Conservation (phyloP, 78 protist genomes). For the Diacronema lutheri region DNA sequence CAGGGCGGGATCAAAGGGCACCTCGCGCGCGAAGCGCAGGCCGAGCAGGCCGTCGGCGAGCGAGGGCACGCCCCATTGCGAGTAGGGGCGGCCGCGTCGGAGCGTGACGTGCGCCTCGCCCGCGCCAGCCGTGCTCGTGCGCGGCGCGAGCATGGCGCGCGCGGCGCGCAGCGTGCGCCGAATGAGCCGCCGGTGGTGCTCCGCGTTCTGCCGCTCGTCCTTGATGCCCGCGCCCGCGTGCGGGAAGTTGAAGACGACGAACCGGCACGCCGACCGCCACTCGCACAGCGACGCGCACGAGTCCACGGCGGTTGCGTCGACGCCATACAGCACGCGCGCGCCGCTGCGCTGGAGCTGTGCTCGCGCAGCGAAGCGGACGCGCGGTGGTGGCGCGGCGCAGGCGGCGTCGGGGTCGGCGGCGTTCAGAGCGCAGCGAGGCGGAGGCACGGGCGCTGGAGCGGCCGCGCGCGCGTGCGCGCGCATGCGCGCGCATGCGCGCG, state of each 20-base stretch:
- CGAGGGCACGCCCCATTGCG: not conserved
- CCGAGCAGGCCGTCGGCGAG: not conserved
- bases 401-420: no score
- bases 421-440: no score
- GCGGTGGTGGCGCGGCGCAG: no score
- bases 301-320: no score
- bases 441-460: no score
- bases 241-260: slow-evolving; percentile 31
- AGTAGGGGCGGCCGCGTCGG: slow-evolving; percentile 12
- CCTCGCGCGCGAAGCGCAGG: not conserved
- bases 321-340: no score
- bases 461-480: no score
- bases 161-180: not conserved
- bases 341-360: no score
- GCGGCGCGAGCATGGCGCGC: not conserved
- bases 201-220: slow-evolving; percentile 12
- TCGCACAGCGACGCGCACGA: no score
- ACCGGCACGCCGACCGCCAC: no score
- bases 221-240: slow-evolving; percentile 33
- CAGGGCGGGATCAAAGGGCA: not conserved
- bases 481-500: no score
- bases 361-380: no score
- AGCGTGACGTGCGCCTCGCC: slow-evolving; percentile 23
- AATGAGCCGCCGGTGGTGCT: not conserved
- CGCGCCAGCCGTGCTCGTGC: not conserved